These are phyloP conservation scores for Mortierella sp. DNA, from an alignment of 371 early-diverging fungal genomes.

Conservation along the genomic window DNA sequence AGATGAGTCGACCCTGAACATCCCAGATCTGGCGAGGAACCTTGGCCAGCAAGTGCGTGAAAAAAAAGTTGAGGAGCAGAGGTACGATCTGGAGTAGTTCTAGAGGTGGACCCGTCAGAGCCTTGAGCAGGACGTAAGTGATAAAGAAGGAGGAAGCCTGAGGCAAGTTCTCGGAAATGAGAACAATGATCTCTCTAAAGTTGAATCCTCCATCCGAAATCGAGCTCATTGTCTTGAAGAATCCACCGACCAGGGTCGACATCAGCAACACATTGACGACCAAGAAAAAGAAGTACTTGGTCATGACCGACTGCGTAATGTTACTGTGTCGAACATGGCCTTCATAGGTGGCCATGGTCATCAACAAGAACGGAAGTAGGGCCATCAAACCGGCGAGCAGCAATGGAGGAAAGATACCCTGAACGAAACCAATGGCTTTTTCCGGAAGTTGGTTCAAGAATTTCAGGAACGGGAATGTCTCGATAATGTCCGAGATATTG, in stretches of 20 bases:
- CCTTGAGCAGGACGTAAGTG: slow-evolving; percentile 81
- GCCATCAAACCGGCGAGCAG: slow-evolving; percentile 77
- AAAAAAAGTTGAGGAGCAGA: slow-evolving; percentile 69
- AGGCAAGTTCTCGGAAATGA: slow-evolving; percentile 71
- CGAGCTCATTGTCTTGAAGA: slow-evolving; percentile 58
- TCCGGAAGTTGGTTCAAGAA: slow-evolving; percentile 47
- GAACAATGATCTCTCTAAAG: slow-evolving; percentile 53
- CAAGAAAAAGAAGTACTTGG: slow-evolving; percentile 83
- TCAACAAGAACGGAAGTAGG: slow-evolving; percentile 77
- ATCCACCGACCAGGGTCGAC: slow-evolving; percentile 75
- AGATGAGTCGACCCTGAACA: slow-evolving; percentile 58
- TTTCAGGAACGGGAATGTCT: slow-evolving; percentile 50
- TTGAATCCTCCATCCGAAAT: slow-evolving; percentile 59
- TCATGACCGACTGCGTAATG: slow-evolving; percentile 66
- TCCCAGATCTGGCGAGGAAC: slow-evolving; percentile 80
- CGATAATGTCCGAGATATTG: slow-evolving; percentile 49
- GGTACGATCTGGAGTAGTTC: slow-evolving; percentile 76
- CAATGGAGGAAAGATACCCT: slow-evolving; percentile 84
- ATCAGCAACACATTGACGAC: slow-evolving; percentile 87
- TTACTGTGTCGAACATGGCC: slow-evolving; percentile 72
- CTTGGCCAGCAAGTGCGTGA: slow-evolving; percentile 68
- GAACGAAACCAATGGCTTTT: slow-evolving; percentile 69
- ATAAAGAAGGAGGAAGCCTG: slow-evolving; percentile 81
- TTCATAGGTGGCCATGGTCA: slow-evolving; percentile 71
- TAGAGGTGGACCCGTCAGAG: slow-evolving; percentile 71